These are phyloP conservation scores for Penicillium nordicum DNA, from an alignment of 2,329 filamentous ascomycete genomes.

Conservation along the genomic window DNA sequence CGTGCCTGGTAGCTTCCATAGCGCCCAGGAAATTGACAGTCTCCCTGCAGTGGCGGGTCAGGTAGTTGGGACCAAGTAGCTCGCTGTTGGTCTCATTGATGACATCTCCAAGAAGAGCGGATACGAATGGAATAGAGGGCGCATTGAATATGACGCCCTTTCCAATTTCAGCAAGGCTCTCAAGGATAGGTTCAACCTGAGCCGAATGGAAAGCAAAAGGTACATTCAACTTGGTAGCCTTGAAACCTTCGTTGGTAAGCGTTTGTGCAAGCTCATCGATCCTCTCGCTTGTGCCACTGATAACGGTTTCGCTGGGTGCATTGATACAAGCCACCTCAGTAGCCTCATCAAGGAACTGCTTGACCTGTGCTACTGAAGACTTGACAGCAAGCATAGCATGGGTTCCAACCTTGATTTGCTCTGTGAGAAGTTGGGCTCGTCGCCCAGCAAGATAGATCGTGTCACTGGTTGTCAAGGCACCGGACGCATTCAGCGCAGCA, in stretches of 20 bases:
- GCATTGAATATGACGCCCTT: constrained; percentile 39
- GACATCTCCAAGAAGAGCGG: constrained; percentile 44
- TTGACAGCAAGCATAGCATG: constrained; percentile 47
- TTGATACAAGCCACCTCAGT: constrained; percentile 43
- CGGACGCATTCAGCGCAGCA: constrained; percentile 36
- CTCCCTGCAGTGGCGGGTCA: constrained; percentile 43
- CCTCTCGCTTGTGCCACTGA: constrained; percentile 37
- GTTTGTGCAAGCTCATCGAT: constrained; percentile 39
- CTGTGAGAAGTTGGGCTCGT: constrained; percentile 41
- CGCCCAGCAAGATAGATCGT: constrained; percentile 64
- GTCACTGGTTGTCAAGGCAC: constrained; percentile 36
- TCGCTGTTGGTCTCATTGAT: constrained; percentile 34
- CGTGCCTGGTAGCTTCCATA: constrained; percentile 38
- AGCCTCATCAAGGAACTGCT: constrained; percentile 29
- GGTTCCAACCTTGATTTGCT: constrained; percentile 41
- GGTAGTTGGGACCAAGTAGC: constrained; percentile 39
- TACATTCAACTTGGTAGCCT: constrained; percentile 43
- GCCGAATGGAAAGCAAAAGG: constrained; percentile 49
- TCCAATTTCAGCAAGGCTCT: constrained; percentile 38
- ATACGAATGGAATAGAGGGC: constrained; percentile 45
- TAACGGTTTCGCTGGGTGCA: constrained; percentile 43
- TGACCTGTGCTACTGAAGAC: constrained; percentile 35
- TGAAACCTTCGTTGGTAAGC: constrained; percentile 36
- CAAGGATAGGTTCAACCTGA: constrained; percentile 47
- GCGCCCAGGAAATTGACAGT: constrained; percentile 47